Evolutionary conservation across 1,284 basidiomycete genomes (phyloP), one percentile per base, ranked within the genome.

Genomic region (Sphagnurus paluster): DNA sequence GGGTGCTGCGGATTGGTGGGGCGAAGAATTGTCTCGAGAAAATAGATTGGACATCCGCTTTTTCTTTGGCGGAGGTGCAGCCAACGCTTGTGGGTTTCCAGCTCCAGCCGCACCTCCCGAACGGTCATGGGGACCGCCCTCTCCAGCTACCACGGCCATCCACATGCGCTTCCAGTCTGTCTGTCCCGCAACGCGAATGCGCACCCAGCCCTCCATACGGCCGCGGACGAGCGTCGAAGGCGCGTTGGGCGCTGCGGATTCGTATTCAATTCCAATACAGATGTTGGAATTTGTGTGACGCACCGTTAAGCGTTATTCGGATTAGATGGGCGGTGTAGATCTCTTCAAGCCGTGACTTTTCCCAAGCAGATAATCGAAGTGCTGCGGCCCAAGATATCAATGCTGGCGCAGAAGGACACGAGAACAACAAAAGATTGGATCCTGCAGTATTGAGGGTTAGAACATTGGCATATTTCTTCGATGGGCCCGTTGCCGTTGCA

Each of bases 271-370:
- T 38, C 33, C 28, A 42, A 28, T 20, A 20, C 30, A 43, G 19
- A 19, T 24, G n/a, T 23, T 34, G 20, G 11, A 38, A 11, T 10
- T 6, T 24, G 24, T 2, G 36, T 9, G 8, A 52, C 62, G 55
- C 51, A 69, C 69, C 61, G 56, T 71, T 68, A 16, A 87, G 60
- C 26, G 81, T 82, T 66, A 90, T 87, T 40, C 92, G 79, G 54
- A 95, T 80, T 36, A 98, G 72, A 69, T 98, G 92, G 2, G 94
- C 95, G 0, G 96, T 98, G 66, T 99, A 99, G 49, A 99, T 93
- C 68, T 98, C 96, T 66, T 98, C 94, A 17, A 98, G 76, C 20
- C 95, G 83, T 1, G 92, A 90, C 58, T 97, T 93, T 67, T 99
- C 96, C 93, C 95, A 99, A 41, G 90, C 82, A 6, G 90, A 84